phyloP scores from a whole-genome alignment of 2,329 filamentous ascomycete genomes.

The Fusarium musae region DNA sequence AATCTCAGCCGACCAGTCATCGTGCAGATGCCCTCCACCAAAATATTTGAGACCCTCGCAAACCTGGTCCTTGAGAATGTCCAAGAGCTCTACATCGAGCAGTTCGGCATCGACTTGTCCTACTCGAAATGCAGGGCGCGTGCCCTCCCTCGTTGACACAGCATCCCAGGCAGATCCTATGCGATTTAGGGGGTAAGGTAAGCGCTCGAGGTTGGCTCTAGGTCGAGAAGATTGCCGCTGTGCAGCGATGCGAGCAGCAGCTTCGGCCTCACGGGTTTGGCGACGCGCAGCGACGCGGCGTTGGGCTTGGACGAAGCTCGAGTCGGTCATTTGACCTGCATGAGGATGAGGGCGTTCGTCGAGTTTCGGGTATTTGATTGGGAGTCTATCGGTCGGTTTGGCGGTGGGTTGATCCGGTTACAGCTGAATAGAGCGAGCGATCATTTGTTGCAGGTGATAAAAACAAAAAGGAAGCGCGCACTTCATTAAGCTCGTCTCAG shows the following conservation, averaged over 20 bases:
- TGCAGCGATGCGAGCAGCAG: constrained; percentile 65
- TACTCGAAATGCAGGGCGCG: constrained; percentile 87
- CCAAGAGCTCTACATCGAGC: constrained; percentile 90
- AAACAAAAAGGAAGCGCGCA: constrained; percentile 29
- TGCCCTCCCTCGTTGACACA: constrained; percentile 79
- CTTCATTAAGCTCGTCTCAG: not conserved
- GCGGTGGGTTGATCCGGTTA: not conserved
- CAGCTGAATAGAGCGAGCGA: not conserved
- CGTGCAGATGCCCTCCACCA: constrained; percentile 76
- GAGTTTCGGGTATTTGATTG: not conserved
- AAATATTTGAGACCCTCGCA: constrained; percentile 90
- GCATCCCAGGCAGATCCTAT: constrained; percentile 74
- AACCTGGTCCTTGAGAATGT: constrained; percentile 86
- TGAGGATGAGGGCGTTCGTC: constrained; percentile 44
- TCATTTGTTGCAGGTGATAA: constrained; percentile 6
- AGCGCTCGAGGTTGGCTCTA: constrained; percentile 64
- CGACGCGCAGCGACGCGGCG: constrained; percentile 85
- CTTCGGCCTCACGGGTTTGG: constrained; percentile 75
- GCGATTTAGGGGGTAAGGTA: constrained; percentile 72
- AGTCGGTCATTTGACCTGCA: constrained; percentile 59
- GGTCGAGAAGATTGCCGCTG: constrained; percentile 64
- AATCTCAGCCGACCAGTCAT: constrained; percentile 91
- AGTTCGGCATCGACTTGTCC: constrained; percentile 96
- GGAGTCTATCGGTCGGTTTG: not conserved
- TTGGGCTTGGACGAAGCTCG: constrained; percentile 88